These are phyloP conservation scores for Eucalyptus dawsonii DNA, from an alignment of 345 rosid genomes.

Conservation along the genomic window DNA sequence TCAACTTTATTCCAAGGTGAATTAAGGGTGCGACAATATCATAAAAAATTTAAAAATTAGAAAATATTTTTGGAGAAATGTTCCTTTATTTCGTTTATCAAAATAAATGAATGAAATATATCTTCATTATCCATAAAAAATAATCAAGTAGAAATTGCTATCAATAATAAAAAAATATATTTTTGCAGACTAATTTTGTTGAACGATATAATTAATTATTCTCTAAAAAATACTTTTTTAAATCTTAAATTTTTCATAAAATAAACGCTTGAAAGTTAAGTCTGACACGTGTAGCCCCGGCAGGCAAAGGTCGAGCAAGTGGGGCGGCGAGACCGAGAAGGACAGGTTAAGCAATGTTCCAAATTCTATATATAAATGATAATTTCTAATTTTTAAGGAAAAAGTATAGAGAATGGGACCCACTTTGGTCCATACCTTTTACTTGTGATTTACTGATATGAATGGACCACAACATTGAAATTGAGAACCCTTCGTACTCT, in stretches of 20 bases:
- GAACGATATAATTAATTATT: not conserved
- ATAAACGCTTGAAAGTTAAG: not conserved
- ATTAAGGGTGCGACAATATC: not conserved
- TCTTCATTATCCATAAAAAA: not conserved
- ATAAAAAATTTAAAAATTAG: not conserved
- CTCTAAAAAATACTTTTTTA: not conserved
- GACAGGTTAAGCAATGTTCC: not conserved
- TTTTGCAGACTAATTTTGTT: not conserved
- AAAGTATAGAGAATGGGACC: not conserved
- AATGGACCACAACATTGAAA: not conserved
- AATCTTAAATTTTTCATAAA: not conserved
- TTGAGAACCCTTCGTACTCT: not conserved
- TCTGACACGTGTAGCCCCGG: not conserved
- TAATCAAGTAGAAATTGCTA: not conserved
- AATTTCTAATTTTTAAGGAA: not conserved
- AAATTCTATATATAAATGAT: not conserved
- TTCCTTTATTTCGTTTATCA: rapidly evolving
- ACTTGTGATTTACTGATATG: not conserved
- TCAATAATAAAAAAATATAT: not conserved
- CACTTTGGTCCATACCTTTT: not conserved
- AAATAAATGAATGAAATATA: not conserved
- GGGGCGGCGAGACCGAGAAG: not conserved
- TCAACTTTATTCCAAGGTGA: not conserved
- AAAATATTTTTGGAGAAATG: not conserved
- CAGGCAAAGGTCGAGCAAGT: not conserved